phyloP scores from a whole-genome alignment of 306 rosid species.

The Inga laurina region DNA sequence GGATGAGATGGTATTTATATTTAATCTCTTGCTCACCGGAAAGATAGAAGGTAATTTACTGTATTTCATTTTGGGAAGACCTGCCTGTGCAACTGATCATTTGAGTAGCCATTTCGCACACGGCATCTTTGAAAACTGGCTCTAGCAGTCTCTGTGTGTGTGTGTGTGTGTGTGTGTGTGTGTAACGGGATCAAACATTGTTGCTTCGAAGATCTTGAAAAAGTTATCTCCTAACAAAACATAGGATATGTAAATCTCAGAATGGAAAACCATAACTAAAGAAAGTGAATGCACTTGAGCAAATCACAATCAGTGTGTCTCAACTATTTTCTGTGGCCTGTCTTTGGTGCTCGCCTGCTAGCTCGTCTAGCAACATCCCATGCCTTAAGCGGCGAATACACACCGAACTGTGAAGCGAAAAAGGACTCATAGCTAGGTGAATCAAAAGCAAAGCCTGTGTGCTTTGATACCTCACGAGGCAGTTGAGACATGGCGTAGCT shows the following conservation, averaged over 20 bases:
- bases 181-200: neutral
- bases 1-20: neutral
- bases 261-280: slow-evolving; percentile 40
- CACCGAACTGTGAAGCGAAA: slow-evolving; percentile 68
- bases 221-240: slow-evolving; percentile 27
- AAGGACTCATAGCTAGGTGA: slow-evolving; percentile 95
- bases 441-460: slow-evolving; percentile 96
- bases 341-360: slow-evolving; percentile 64
- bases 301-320: slow-evolving; percentile 39
- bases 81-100: neutral
- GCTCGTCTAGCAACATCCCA: slow-evolving; percentile 99
- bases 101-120: neutral
- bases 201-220: neutral
- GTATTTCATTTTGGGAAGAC: neutral
- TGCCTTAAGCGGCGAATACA: slow-evolving; percentile 77
- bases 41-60: neutral
- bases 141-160: neutral
- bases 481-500: slow-evolving; percentile 82
- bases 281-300: slow-evolving; percentile 28
- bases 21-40: neutral
- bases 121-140: neutral
- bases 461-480: slow-evolving; percentile 75
- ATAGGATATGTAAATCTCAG: slow-evolving; percentile 48
- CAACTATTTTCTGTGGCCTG: slow-evolving; percentile 49
- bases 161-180: too few relatives aligned